Evolutionary conservation across 78 protist species (phyloP).

Genomic region (Cavenderia fasciculata): DNA sequence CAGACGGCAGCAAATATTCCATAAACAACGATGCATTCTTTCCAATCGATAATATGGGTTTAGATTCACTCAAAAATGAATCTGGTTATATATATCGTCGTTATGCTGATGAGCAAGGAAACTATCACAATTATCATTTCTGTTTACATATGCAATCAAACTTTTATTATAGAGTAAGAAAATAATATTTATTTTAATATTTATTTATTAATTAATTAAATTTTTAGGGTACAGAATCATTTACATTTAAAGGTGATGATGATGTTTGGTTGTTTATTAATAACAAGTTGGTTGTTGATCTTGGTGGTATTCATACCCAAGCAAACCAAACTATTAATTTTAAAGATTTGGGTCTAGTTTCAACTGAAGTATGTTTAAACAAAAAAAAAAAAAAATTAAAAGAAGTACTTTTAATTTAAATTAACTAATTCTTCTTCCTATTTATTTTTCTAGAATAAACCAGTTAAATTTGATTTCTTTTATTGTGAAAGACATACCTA

Average conservation of each 20-base stretch:
- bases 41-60: conserved; percentile 70
- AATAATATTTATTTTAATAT: not conserved
- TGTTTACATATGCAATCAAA: conserved; percentile 43
- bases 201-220: not conserved
- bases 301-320: conserved; percentile 68
- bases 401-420: too few relatives aligned
- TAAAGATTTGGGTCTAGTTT: too few relatives aligned
- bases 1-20: not conserved
- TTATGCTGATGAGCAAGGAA: conserved; percentile 1
- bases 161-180: conserved; percentile 6
- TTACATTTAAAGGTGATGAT: conserved; percentile 79
- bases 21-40: conserved; percentile 19
- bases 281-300: conserved; percentile 45
- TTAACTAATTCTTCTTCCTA: too few relatives aligned
- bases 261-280: conserved; percentile 84
- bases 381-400: too few relatives aligned
- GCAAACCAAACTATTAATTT: conserved; percentile 1
- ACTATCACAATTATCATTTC: conserved; percentile 35
- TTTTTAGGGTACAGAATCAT: conserved; percentile 40
- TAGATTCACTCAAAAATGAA: not conserved
- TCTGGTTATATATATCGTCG: not conserved
- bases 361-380: too few relatives aligned
- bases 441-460: too few relatives aligned
- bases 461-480: conserved; percentile 55
- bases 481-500: conserved; percentile 80